Percentiles rank a stretch among this genome's conserved stretches.
Evolutionary conservation across 1,139 yeast species (phyloP).

Genomic region (Hyphopichia burtonii): DNA sequence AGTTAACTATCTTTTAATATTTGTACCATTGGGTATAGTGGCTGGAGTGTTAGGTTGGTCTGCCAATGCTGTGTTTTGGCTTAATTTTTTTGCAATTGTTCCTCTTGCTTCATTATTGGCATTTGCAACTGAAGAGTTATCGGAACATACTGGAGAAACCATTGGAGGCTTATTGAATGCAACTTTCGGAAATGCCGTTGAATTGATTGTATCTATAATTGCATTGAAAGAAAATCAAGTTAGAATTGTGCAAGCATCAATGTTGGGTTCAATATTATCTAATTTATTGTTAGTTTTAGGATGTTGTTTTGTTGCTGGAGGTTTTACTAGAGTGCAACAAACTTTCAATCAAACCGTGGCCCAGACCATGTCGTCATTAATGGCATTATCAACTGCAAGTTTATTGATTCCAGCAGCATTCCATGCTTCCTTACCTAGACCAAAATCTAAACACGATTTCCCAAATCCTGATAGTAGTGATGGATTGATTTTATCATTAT

Average conservation of each 20-base stretch:
- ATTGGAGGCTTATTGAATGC: slow-evolving; percentile 92
- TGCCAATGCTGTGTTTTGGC: slow-evolving; percentile 59
- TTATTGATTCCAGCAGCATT: slow-evolving; percentile 94
- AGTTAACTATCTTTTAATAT: slow-evolving; percentile 71
- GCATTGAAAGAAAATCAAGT: slow-evolving; percentile 85
- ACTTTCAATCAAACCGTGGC: slow-evolving; percentile 94
- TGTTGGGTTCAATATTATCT: slow-evolving; percentile 91
- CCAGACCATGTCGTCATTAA: slow-evolving; percentile 91
- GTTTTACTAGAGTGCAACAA: slow-evolving; percentile 81
- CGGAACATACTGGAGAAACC: slow-evolving; percentile 84
- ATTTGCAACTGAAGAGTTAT: slow-evolving; percentile 88
- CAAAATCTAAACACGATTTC: slow-evolving; percentile 35
- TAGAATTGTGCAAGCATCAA: slow-evolving; percentile 92
- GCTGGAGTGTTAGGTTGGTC: slow-evolving; percentile 63
- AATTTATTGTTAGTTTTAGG: slow-evolving; percentile 88
- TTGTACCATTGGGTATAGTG: slow-evolving; percentile 84
- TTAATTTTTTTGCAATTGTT: slow-evolving; percentile 86
- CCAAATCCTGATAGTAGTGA: slow-evolving; percentile 44
- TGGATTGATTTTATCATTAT: slow-evolving; percentile 63
- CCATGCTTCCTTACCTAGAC: slow-evolving; percentile 72
- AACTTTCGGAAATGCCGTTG: slow-evolving; percentile 93
- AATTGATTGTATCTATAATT: slow-evolving; percentile 87
- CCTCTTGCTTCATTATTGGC: slow-evolving; percentile 91
- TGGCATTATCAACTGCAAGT: slow-evolving; percentile 89
- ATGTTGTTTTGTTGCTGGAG: slow-evolving; percentile 94